Conservation (phyloP, 257 asterid species). For the Solanum virginianum region DNA sequence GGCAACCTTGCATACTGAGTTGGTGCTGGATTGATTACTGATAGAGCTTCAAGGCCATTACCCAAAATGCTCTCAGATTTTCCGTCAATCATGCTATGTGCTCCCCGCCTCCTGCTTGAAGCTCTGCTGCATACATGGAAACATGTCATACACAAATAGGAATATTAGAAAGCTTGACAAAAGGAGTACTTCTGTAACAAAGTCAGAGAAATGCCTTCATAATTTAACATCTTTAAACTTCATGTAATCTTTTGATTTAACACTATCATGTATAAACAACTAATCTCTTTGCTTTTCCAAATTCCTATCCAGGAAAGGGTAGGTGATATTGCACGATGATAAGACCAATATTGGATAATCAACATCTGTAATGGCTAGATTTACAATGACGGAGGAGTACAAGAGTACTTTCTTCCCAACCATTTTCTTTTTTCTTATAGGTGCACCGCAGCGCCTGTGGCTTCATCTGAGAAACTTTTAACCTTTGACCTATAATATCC, state of each 20-base stretch:
- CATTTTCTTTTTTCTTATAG: neutral
- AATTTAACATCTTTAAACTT: neutral
- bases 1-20: neutral
- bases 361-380: neutral
- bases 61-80: neutral
- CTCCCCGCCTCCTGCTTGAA: neutral
- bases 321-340: neutral
- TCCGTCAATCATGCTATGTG: neutral
- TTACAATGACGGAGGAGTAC: neutral
- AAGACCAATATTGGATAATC: neutral
- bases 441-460: neutral
- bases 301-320: neutral
- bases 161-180: neutral
- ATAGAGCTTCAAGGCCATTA: neutral
- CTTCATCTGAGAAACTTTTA: neutral
- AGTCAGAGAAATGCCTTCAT: neutral
- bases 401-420: neutral
- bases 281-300: neutral
- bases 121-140: neutral
- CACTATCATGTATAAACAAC: neutral
- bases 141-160: neutral
- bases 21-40: neutral
- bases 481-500: neutral
- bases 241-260: neutral
- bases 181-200: neutral